A percentile compares a stretch with the other conserved stretches of the same genome.
Conservation (phyloP, 2,329 filamentous ascomycete species). For the Diaporthe ilicicola region DNA sequence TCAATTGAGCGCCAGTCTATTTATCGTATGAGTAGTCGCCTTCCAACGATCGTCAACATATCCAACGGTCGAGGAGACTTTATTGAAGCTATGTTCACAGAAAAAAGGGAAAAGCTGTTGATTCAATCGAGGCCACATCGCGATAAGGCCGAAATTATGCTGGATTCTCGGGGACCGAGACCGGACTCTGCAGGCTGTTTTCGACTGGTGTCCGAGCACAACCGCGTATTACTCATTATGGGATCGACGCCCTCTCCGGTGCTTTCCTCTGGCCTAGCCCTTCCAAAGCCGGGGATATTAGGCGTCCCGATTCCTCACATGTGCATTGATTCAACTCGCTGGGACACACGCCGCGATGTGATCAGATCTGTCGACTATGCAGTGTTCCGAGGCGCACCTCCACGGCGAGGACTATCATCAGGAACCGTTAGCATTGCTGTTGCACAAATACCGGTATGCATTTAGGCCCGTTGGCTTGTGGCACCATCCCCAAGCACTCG, state of each 20-base stretch:
- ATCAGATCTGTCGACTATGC: not conserved
- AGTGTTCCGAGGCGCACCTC: conserved; percentile 29
- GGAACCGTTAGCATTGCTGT: not conserved
- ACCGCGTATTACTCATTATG: conserved; percentile 22
- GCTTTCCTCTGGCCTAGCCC: not conserved
- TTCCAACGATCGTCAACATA: not conserved
- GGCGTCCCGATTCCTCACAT: not conserved
- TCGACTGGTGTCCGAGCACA: not conserved
- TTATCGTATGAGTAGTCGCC: not conserved
- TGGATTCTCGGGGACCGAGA: not conserved
- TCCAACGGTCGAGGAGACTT: not conserved
- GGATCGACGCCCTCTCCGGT: not conserved
- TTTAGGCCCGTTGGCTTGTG: not conserved
- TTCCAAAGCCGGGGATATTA: not conserved
- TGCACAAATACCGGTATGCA: not conserved
- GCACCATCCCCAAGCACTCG: too few species aligned
- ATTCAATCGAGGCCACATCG: not conserved
- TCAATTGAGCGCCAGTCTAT: conserved; percentile 6
- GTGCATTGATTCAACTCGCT: not conserved
- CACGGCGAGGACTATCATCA: conserved; percentile 22
- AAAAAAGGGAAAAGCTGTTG: not conserved
- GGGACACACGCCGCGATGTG: not conserved
- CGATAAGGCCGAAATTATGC: conserved; percentile 3
- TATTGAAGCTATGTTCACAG: conserved; percentile 13
- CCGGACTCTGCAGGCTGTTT: not conserved